Evolutionary conservation across 129 eudicot genomes (phyloP), one percentile per base, ranked within the genome.

Genomic region (Dittrichia graveolens): DNA sequence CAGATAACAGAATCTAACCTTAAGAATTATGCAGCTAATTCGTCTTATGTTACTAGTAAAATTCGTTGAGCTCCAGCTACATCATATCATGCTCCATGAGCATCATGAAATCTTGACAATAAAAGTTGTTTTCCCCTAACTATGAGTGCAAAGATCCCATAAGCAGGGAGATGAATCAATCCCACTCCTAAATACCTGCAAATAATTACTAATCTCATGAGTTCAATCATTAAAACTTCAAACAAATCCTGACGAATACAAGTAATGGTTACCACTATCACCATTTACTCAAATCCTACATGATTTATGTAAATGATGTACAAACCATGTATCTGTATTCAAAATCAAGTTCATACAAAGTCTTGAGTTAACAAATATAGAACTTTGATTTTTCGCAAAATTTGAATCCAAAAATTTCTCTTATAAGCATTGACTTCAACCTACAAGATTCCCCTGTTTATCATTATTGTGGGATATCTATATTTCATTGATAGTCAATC

Each of bases 151-250:
- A 85, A 81, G 45, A 87, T 44, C 55, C 91, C 92, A 46, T 65
- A 94, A 50, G 95, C 89, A n/a, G 95, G 98, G 50, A 94, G 70
- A 70, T 69, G 84, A 72, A 90, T 69, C 69, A 86, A 56, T 9
- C 96, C 95, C 47, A 94, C 86, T 42, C 67, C 95, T 49, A 88
- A 77, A 79, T 94, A 94, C 98, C 98, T 94, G 96, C 78, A 75
- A 68, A 42, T 7, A 41, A 45, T 57, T 61, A 67, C 39, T 40
- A 52, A 40, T 52, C 39, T 38, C 72, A 64, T 64, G 13, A 75
- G 37, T 50, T 75, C 12, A 42, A 41, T 38, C 45, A 6, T 39
- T 0, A 24, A 24, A 24, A 24, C 31, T 37, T 47, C 38, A 47
- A 54, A 45, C 46, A 58, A 2, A 34, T 45, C 38, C 8, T 8